Conservation (phyloP, 1,284 basidiomycete genomes). For the Caloboletus firmus region DNA sequence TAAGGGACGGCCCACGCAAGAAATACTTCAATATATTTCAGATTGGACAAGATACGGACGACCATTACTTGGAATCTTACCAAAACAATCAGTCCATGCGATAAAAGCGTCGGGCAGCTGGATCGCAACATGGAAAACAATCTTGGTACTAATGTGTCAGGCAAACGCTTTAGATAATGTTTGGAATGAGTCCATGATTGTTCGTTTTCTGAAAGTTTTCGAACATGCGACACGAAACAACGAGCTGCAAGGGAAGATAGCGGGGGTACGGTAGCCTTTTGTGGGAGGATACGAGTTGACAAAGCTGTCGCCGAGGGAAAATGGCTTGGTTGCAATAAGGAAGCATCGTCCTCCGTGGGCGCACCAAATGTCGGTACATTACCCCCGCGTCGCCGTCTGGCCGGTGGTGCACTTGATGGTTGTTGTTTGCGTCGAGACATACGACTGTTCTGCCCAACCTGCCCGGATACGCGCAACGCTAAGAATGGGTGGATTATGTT, state of each 20-base stretch:
- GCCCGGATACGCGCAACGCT: background rate
- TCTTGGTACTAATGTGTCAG: slow-evolving; percentile 51
- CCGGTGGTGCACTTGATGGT: slow-evolving; percentile 1
- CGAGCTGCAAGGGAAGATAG: slow-evolving; percentile 52
- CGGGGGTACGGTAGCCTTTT: slow-evolving; percentile 37
- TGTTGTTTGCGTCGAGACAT: slow-evolving; percentile 17
- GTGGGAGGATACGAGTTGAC: slow-evolving; percentile 45
- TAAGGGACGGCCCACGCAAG: slow-evolving; percentile 52
- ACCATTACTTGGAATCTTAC: slow-evolving; percentile 36
- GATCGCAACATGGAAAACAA: slow-evolving; percentile 52
- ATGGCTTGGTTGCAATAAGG: slow-evolving; percentile 32
- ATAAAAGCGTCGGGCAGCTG: slow-evolving; percentile 50
- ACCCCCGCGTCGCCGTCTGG: slow-evolving; percentile 36
- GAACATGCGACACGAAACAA: slow-evolving; percentile 50
- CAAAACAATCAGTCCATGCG: slow-evolving; percentile 53
- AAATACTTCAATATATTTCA: slow-evolving; percentile 48
- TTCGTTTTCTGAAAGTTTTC: slow-evolving; percentile 40
- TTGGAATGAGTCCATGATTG: slow-evolving; percentile 41
- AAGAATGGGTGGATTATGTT: background rate
- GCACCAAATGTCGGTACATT: slow-evolving; percentile 39
- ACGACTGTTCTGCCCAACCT: background rate
- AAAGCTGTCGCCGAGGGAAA: slow-evolving; percentile 52
- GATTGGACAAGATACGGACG: background rate
- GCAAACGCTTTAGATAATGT: slow-evolving; percentile 46
- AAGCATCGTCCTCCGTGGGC: slow-evolving; percentile 43